Conservation (phyloP, 805 yeast species). For the Nakazawaea ernobii region DNA sequence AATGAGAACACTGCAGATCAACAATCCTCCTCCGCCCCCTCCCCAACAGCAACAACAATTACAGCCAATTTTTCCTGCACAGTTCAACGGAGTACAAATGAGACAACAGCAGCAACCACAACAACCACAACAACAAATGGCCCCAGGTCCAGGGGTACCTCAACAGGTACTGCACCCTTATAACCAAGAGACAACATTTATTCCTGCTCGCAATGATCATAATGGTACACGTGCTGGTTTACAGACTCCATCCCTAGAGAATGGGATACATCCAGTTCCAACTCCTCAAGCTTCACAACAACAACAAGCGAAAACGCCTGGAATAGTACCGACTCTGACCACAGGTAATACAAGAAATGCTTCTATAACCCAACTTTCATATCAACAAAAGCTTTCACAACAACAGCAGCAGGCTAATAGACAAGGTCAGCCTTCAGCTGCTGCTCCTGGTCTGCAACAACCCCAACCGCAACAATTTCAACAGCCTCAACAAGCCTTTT, state of each 20-base stretch:
- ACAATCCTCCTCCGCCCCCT: too few species aligned
- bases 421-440: too few species aligned
- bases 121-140: not conserved
- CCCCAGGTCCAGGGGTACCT: not conserved
- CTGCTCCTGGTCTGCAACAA: too few species aligned
- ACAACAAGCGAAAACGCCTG: not conserved
- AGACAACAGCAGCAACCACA: constrained; percentile 4
- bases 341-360: not conserved
- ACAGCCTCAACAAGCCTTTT: too few species aligned
- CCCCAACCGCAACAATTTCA: too few species aligned
- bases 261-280: not conserved
- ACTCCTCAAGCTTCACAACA: not conserved
- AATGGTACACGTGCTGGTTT: not conserved
- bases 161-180: constrained; percentile 8
- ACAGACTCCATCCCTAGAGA: not conserved
- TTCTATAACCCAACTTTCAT: not conserved
- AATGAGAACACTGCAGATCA: not conserved
- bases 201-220: constrained; percentile 1
- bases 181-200: not conserved
- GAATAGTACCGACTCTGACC: not conserved
- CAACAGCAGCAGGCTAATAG: constrained; percentile 1
- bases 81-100: not conserved
- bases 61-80: not conserved
- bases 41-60: constrained; percentile 10
- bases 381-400: not conserved